These are phyloP conservation scores for Sclerotinia spermophila DNA, from an alignment of 2,329 filamentous ascomycete genomes.

Conservation along the genomic window DNA sequence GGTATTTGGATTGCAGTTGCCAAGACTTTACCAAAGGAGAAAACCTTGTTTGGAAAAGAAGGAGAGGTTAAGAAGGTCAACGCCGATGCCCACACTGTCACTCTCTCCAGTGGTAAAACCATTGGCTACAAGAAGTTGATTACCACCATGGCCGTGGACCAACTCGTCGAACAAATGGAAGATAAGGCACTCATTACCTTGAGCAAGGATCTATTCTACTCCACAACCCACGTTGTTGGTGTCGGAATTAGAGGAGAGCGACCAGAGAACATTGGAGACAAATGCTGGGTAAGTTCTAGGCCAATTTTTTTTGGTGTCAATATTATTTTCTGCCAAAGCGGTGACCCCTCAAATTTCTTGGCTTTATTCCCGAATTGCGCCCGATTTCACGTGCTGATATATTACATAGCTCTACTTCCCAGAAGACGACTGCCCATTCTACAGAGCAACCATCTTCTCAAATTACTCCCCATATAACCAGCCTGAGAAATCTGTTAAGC, in stretches of 20 bases:
- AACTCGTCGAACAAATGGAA: slow-evolving; percentile 80
- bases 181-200: slow-evolving; percentile 78
- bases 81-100: slow-evolving; percentile 77
- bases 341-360: slow-evolving; percentile 3
- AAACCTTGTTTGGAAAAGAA: slow-evolving; percentile 83
- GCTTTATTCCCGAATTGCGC: background rate
- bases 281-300: slow-evolving; percentile 76
- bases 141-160: slow-evolving; percentile 94
- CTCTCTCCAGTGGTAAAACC: slow-evolving; percentile 77
- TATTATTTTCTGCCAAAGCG: slow-evolving; percentile 7
- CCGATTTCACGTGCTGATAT: slow-evolving; percentile 29
- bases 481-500: slow-evolving; percentile 74
- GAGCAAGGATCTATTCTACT: slow-evolving; percentile 93
- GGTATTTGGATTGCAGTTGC: slow-evolving; percentile 99
- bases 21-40: slow-evolving; percentile 86
- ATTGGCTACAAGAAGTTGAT: slow-evolving; percentile 90
- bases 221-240: slow-evolving; percentile 94
- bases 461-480: slow-evolving; percentile 99
- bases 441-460: slow-evolving; percentile 99
- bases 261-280: slow-evolving; percentile 95
- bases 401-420: slow-evolving; percentile 81
- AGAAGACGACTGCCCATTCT: slow-evolving; percentile 98
- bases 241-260: slow-evolving; percentile 89
- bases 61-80: slow-evolving; percentile 84
- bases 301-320: background rate